Conservation (phyloP, 2,329 filamentous ascomycete genomes). For the Colletotrichum trifolii region DNA sequence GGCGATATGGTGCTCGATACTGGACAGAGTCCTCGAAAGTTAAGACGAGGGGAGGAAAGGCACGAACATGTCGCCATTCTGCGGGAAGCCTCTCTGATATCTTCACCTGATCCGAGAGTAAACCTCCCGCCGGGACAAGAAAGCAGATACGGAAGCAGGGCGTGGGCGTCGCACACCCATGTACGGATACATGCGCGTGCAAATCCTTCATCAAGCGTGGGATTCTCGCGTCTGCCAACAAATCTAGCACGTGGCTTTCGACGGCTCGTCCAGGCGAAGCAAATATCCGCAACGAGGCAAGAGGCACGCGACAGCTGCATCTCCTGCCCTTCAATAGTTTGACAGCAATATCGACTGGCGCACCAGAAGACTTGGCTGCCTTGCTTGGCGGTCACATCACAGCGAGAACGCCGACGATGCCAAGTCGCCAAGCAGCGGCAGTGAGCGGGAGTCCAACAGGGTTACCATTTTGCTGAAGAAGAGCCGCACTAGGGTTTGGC, state of each 20-base stretch:
- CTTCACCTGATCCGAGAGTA: too few species aligned
- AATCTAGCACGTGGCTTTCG: constrained; percentile 15
- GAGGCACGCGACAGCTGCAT: constrained; percentile 31
- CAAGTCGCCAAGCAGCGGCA: constrained; percentile 35
- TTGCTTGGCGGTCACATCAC: constrained; percentile 25
- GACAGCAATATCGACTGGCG: constrained; percentile 14
- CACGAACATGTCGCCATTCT: too few species aligned
- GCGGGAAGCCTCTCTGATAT: too few species aligned
- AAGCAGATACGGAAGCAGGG: not conserved
- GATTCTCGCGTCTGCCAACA: constrained; percentile 8
- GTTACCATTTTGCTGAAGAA: not conserved
- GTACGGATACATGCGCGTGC: not conserved
- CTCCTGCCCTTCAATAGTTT: not conserved
- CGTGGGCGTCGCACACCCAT: not conserved
- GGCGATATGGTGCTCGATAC: too few species aligned
- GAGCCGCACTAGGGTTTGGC: constrained; percentile 25
- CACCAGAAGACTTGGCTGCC: constrained; percentile 18
- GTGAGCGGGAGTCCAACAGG: constrained; percentile 25
- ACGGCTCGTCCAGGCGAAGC: not conserved
- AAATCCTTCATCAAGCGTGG: not conserved
- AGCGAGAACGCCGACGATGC: constrained; percentile 14
- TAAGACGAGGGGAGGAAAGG: too few species aligned
- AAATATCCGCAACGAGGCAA: constrained; percentile 19
- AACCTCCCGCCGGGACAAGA: not conserved
- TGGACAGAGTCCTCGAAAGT: too few species aligned